Conservation (phyloP, 2,329 filamentous ascomycete genomes). For the Lasiodiplodia sp. region DNA sequence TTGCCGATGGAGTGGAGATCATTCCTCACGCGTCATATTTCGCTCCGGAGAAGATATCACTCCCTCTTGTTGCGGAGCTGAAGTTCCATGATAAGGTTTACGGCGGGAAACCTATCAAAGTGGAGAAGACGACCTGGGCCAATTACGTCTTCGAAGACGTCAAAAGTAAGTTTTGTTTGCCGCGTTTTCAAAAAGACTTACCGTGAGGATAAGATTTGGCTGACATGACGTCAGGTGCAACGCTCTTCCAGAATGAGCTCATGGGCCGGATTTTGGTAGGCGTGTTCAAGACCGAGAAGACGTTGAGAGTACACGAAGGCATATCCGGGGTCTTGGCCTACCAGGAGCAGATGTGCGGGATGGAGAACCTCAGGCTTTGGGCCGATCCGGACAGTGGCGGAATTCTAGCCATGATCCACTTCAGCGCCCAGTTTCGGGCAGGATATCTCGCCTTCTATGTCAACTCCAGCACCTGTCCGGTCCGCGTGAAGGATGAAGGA, state of each 20-base stretch:
- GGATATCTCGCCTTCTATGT: constrained; percentile 56
- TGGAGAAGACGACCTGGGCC: constrained; percentile 52
- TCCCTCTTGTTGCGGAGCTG: constrained; percentile 49
- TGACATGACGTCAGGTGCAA: constrained; percentile 38
- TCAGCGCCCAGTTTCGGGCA: constrained; percentile 51
- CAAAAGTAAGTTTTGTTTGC: constrained; percentile 35
- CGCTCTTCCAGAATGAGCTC: constrained; percentile 54
- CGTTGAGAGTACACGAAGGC: constrained; percentile 54
- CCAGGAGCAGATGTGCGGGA: constrained; percentile 57
- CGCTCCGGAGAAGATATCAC: constrained; percentile 51
- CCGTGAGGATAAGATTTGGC: not conserved
- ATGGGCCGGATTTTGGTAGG: constrained; percentile 54
- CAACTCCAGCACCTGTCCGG: constrained; percentile 47
- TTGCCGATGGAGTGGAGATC: constrained; percentile 34
- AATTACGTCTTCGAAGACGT: constrained; percentile 52
- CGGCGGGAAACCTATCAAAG: constrained; percentile 43
- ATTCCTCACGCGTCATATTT: constrained; percentile 57
- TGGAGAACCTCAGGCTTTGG: constrained; percentile 57
- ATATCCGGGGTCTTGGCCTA: constrained; percentile 51
- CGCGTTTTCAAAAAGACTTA: not conserved
- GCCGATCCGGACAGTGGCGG: constrained; percentile 52
- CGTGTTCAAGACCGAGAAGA: constrained; percentile 53
- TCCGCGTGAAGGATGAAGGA: constrained; percentile 52
- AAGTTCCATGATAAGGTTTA: constrained; percentile 49
- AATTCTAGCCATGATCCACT: constrained; percentile 54